These are phyloP conservation scores for Starmerella powellii DNA, from an alignment of 805 yeast species.

Conservation along the genomic window DNA sequence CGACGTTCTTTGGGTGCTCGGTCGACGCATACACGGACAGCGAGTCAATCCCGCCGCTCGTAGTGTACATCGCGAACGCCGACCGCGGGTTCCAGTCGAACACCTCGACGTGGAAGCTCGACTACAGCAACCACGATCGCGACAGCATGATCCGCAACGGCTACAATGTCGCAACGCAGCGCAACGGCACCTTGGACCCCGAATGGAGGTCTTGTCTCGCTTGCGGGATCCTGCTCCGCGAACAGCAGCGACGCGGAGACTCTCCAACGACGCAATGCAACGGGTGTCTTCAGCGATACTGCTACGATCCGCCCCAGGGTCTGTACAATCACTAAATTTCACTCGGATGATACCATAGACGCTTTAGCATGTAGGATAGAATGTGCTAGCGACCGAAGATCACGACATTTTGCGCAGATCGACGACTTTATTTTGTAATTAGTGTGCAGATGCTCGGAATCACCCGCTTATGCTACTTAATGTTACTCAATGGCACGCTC, in stretches of 20 bases:
- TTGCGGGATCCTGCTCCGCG: slow-evolving; percentile 65
- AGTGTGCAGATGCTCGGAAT: too few relatives aligned
- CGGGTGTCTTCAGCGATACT: slow-evolving; percentile 52
- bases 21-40: slow-evolving; percentile 32
- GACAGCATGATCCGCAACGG: slow-evolving; percentile 53
- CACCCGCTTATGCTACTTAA: too few relatives aligned
- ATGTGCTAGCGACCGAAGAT: too few relatives aligned
- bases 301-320: slow-evolving; percentile 29
- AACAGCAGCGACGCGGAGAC: slow-evolving; percentile 50
- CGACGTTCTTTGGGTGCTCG: slow-evolving; percentile 70
- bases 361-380: too few relatives aligned
- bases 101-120: slow-evolving; percentile 52
- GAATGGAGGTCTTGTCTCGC: slow-evolving; percentile 60
- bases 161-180: slow-evolving; percentile 49
- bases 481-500: too few relatives aligned
- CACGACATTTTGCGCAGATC: too few relatives aligned
- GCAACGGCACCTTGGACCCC: slow-evolving; percentile 48
- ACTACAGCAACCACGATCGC: slow-evolving; percentile 45
- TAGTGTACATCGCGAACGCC: slow-evolving; percentile 58
- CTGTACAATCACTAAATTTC: too few relatives aligned
- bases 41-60: slow-evolving; percentile 41
- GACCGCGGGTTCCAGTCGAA: slow-evolving; percentile 49
- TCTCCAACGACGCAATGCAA: slow-evolving; percentile 54
- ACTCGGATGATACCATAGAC: too few relatives aligned
- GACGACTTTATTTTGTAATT: too few relatives aligned